Evolutionary conservation across 768 basidiomycete species (phyloP).

Genomic region (Boletus reticuloceps): DNA sequence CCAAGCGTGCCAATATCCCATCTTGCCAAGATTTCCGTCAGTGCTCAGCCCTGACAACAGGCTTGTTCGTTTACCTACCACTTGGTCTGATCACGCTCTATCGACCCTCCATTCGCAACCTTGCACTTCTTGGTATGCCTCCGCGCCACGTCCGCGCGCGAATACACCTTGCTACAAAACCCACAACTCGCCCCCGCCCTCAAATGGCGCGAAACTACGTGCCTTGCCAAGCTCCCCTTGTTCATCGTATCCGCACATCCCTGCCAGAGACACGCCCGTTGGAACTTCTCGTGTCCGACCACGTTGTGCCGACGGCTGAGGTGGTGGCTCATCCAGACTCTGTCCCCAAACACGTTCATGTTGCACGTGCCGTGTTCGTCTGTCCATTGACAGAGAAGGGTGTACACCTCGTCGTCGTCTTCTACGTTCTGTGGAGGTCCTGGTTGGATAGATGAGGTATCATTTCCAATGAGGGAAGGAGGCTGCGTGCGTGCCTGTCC

Average conservation of each 20-base stretch:
- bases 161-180: constrained; percentile 26
- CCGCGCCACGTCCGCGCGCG: constrained; percentile 23
- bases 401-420: constrained; percentile 5
- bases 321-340: constrained; percentile 25
- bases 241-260: constrained; percentile 25
- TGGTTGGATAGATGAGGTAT: background rate
- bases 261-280: constrained; percentile 19
- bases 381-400: constrained; percentile 21
- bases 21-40: background rate
- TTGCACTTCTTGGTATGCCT: constrained; percentile 29
- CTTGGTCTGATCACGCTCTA: background rate
- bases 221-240: constrained; percentile 26
- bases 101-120: constrained; percentile 12
- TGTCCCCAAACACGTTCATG: constrained; percentile 16
- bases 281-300: constrained; percentile 16
- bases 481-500: background rate
- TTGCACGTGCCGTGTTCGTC: constrained; percentile 19
- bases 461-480: background rate
- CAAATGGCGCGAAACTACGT: constrained; percentile 24
- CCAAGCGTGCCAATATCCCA: background rate
- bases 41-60: background rate
- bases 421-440: background rate
- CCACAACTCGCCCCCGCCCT: constrained; percentile 18
- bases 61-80: background rate
- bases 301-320: constrained; percentile 18